A percentile compares a stretch with the other conserved stretches of the same genome.
These are phyloP conservation scores for Talaromyces sp. DNA, from an alignment of 2,329 filamentous ascomycete species.

Conservation along the genomic window DNA sequence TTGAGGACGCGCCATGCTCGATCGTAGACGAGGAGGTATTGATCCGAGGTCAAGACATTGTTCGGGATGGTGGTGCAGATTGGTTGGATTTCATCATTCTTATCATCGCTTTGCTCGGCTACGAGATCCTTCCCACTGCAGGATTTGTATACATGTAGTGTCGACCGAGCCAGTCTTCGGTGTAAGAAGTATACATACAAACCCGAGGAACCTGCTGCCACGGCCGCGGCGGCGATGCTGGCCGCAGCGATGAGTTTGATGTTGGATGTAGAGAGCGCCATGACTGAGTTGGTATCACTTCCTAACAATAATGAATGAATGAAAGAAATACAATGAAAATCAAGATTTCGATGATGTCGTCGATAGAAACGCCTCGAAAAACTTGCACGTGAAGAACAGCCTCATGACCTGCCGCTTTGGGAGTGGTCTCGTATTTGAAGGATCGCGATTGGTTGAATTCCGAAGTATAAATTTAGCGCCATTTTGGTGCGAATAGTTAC, in stretches of 20 bases:
- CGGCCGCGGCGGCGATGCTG: neutral
- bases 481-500: neutral
- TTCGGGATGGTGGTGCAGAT: neutral
- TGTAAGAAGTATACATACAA: constrained; percentile 10
- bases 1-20: constrained; percentile 11
- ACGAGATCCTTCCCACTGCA: neutral
- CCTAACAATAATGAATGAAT: too few species aligned
- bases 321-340: too few species aligned
- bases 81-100: neutral
- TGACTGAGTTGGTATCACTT: neutral
- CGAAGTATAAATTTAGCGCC: neutral
- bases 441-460: neutral
- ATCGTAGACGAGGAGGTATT: constrained; percentile 8
- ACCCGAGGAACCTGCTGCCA: neutral
- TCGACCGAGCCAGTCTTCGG: neutral
- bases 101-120: neutral
- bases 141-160: constrained; percentile 1
- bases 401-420: neutral
- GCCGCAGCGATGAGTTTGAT: neutral
- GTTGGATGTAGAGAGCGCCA: neutral
- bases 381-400: neutral
- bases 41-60: constrained; percentile 6
- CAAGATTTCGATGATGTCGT: neutral
- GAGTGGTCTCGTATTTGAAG: neutral
- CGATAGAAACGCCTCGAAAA: neutral